Base-by-base conservation (phyloP, 768 basidiomycete species). In the Termitomyces eurrhizus region DNA sequence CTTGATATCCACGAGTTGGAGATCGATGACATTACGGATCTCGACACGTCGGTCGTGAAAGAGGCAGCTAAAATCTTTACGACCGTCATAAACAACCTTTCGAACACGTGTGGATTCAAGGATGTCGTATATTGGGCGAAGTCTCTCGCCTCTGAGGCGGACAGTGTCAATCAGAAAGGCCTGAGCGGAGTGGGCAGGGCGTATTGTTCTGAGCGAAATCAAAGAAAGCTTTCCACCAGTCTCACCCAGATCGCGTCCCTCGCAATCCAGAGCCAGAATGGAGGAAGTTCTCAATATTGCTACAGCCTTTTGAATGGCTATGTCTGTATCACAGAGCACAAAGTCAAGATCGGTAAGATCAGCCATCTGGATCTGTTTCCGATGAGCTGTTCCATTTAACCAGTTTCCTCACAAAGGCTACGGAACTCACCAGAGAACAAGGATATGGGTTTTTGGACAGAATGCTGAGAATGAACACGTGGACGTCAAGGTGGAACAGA, bases 191-290 rank as follows among this genome's bases (percentile, higher is more conserved):
- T 33, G 41, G 29, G 29, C n/a, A 33, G 54, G 54, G 1, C 29
- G 45, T n/a, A 63, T 35, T 29, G 18, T 54, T n/a, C 58, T 35
- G 13, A 63, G 35, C 3, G 62, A 56, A 18, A 63, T 55, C 26
- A 63, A 33, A 8, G 62, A 63, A 18, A 63, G 51, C 4, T 46
- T 54, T 32, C 62, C 62, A n/a, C 48, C 57, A n/a, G 7, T n/a
- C 0, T 37, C 21, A 1, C 62, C 62, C 0, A 62, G 36, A 35
- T 56, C 9, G 6, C 52, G 52, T 36, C 62, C 62, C 44, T 67
- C 66, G 44, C 66, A 67, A 50, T 67, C 66, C 29, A 67, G 41
- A 7, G 62, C 58, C 26, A 66, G 21, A 9, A 48, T 14, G 45
- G 53, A 35, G 21, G 56, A 53, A 24, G 53, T 16, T 1, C 29